Conservation (phyloP, 208 protist genomes). For the Wallacemonas collosoma region DNA sequence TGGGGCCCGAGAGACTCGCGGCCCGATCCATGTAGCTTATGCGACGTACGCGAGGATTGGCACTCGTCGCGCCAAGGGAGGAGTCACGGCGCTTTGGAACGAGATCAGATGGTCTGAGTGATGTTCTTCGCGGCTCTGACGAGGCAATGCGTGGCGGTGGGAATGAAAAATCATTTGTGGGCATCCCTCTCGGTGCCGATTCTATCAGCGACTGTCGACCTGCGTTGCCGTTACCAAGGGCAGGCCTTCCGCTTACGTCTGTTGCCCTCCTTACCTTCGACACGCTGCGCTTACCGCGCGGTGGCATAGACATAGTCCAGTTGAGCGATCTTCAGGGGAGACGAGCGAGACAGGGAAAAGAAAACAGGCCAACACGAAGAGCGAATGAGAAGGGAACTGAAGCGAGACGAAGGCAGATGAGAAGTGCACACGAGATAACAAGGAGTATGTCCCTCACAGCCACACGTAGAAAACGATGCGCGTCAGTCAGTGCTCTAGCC, state of each 20-base stretch:
- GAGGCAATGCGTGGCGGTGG: conserved; percentile 6
- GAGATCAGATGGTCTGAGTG: conserved; percentile 13
- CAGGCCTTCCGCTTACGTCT: not conserved
- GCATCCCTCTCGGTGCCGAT: conserved; percentile 10
- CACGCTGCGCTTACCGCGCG: conserved; percentile 1
- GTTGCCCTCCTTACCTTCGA: conserved; percentile 7
- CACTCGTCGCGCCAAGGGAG: conserved; percentile 58
- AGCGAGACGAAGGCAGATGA: not conserved
- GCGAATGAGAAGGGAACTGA: not conserved
- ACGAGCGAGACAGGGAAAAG: not conserved
- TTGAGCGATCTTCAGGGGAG: not conserved
- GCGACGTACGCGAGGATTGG: conserved; percentile 43
- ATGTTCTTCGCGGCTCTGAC: not conserved
- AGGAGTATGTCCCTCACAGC: not conserved
- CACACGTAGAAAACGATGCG: too few relatives aligned
- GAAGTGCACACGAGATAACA: not conserved
- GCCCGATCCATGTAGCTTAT: conserved; percentile 41
- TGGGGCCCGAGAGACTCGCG: conserved; percentile 27
- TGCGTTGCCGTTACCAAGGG: not conserved
- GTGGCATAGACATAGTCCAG: conserved; percentile 6
- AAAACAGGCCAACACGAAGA: not conserved
- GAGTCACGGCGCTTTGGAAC: conserved; percentile 47
- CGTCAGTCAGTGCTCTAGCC: too few relatives aligned
- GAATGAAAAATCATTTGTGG: not conserved
- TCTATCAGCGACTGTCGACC: conserved; percentile 7